Conservation (phyloP, 495 filamentous ascomycete genomes). For the Aspergillus wentii region DNA sequence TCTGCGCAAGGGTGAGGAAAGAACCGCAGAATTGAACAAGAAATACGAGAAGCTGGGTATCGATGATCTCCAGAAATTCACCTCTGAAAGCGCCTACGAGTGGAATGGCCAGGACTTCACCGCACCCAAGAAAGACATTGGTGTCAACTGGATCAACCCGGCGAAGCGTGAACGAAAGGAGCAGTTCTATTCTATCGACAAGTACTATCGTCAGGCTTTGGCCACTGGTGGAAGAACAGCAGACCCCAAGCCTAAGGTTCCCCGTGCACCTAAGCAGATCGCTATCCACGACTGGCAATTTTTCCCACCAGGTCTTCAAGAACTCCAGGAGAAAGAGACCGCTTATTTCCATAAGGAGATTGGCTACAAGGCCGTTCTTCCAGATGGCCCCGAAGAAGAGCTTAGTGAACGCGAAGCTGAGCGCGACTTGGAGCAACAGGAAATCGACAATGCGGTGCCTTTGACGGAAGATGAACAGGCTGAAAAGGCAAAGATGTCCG, state of each 20-base stretch:
- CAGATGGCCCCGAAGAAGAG: slow-evolving; percentile 80
- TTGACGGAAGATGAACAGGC: slow-evolving; percentile 86
- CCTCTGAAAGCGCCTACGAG: slow-evolving; percentile 92
- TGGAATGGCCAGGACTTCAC: slow-evolving; percentile 98
- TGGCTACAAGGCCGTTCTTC: slow-evolving; percentile 80
- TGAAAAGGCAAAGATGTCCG: slow-evolving; percentile 72
- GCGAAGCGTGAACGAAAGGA: slow-evolving; percentile 98
- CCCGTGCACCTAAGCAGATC: slow-evolving; percentile 89
- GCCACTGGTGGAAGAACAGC: slow-evolving; percentile 79
- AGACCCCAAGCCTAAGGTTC: slow-evolving; percentile 91
- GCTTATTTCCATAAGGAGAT: slow-evolving; percentile 95
- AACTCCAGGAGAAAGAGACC: slow-evolving; percentile 93
- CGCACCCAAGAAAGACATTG: slow-evolving; percentile 85
- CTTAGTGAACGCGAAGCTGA: slow-evolving; percentile 82
- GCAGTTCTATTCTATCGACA: slow-evolving; percentile 95
- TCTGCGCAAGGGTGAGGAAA: slow-evolving; percentile 77
- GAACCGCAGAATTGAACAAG: slow-evolving; percentile 84
- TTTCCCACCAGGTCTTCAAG: slow-evolving; percentile 74
- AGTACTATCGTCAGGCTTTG: slow-evolving; percentile 93
- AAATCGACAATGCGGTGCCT: slow-evolving; percentile 87
- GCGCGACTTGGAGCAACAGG: slow-evolving; percentile 78
- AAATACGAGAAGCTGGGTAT: slow-evolving; percentile 97
- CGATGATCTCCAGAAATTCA: slow-evolving; percentile 97
- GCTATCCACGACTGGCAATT: slow-evolving; percentile 96
- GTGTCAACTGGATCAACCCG: slow-evolving; percentile 96